Evolutionary conservation across 345 rosid species (phyloP).

Genomic region (Populus euphratica): DNA sequence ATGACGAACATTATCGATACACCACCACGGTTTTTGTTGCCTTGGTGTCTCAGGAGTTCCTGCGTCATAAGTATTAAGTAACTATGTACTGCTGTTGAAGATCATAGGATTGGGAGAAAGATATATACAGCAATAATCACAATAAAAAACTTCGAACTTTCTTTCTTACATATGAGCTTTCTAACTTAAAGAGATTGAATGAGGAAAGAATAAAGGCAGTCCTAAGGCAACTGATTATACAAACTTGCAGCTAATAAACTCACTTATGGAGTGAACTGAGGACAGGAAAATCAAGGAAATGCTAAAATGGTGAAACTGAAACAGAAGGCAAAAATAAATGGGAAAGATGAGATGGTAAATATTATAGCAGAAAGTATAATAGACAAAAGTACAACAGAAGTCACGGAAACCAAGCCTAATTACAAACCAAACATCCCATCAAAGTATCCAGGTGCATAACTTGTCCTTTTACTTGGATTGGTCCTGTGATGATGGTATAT

Average conservation of each 20-base stretch:
- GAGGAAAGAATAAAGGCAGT: neutral
- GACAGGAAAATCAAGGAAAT: neutral
- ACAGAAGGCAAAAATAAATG: neutral
- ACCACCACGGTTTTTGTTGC: conserved; percentile 45
- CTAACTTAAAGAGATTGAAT: neutral
- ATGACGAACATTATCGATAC: conserved; percentile 50
- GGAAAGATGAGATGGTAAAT: neutral
- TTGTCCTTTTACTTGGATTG: neutral
- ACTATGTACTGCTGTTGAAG: neutral
- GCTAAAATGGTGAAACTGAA: neutral
- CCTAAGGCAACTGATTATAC: neutral
- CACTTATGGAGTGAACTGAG: neutral
- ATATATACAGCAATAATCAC: neutral
- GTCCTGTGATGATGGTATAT: neutral
- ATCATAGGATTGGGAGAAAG: neutral
- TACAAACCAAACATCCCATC: neutral
- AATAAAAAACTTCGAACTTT: neutral
- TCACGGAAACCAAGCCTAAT: neutral
- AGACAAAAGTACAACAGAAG: neutral
- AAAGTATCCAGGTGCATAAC: neutral
- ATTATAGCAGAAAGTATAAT: neutral
- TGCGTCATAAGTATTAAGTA: conserved; percentile 18
- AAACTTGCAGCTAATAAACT: neutral
- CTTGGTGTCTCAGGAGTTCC: conserved; percentile 51
- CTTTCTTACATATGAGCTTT: neutral